Percentiles rank a stretch among this genome's conserved stretches.
phyloP scores from a whole-genome alignment of 176 grass and related monocot genomes.

The Alopecurus myosuroides region DNA sequence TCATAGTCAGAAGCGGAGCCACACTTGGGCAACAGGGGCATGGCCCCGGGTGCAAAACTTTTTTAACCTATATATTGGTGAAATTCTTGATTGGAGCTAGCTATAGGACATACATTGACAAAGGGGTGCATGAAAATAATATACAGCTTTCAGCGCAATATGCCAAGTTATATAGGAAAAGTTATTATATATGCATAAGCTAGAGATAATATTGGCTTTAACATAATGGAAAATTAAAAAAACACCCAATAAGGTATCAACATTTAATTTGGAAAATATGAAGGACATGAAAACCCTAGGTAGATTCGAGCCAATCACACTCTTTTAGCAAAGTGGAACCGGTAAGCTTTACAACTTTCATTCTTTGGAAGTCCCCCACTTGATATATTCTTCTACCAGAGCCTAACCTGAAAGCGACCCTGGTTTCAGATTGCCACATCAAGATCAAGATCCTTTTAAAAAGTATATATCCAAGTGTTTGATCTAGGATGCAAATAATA shows the following conservation, averaged over 20 bases:
- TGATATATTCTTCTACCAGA: neutral
- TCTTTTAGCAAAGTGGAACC: neutral
- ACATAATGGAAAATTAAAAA: neutral
- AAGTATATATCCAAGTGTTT: neutral
- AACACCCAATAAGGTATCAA: neutral
- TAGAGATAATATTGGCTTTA: neutral
- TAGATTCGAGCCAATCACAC: neutral
- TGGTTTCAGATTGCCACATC: slow-evolving; percentile 4
- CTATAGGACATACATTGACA: neutral
- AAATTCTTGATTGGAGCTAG: no score
- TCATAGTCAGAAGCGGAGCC: no score
- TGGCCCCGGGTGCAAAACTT: no score
- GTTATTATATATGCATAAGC: neutral
- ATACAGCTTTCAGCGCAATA: neutral
- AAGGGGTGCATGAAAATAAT: neutral
- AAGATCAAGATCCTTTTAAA: neutral
- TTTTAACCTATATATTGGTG: no score
- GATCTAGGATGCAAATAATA: neutral
- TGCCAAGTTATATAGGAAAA: neutral
- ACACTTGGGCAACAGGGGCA: no score
- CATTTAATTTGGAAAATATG: neutral
- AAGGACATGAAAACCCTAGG: neutral
- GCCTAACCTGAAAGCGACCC: slow-evolving; percentile 25
- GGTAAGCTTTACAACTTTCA: neutral
- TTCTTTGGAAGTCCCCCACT: slow-evolving; percentile 14